Base-by-base conservation (phyloP, 2,329 filamentous ascomycete species). In the Periglandula ipomoeae region DNA sequence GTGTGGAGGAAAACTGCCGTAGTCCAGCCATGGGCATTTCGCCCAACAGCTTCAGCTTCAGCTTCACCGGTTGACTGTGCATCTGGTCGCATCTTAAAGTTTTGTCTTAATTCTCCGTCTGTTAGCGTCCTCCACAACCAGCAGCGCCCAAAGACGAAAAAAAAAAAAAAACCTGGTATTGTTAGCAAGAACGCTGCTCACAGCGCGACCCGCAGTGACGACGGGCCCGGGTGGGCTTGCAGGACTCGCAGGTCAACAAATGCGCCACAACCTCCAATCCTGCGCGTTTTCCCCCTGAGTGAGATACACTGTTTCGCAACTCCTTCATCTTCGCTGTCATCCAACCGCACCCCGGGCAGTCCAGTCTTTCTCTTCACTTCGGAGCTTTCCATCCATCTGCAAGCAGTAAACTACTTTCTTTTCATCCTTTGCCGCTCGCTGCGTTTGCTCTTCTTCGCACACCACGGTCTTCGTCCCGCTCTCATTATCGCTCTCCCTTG, bases 231-330 rank as follows among this genome's bases (percentile, higher is more conserved):
- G 39, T 23, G 17, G 15, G 3, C 35, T 38, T 38, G 10, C 3
- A 41, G 17, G 15, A 5, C 35, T 38, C 17, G 10, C 3, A 41
- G 39, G 22, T 20, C 37, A 38, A 19, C 37, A 19, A 3, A 41
- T 48, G 40, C 47, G 45, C 45, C 45, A 47, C 45, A 46, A 30
- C 46, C 20, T 48, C 30, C 17, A 20, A 49, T 40, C 41, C 26
- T 32, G 41, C 47, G 47, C 34, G 42, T 34, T 40, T 40, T 15
- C 15, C 26, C 41, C 35, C 24, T 40, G 47, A 45, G 35, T 11
- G 19, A 30, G 32, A 30, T 44, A 10, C 32, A 27, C 19, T 30
- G 40, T 49, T 40, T 40, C 40, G 41, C 47, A 44, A 34, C 47
- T 49, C 47, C 34, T 45, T 24, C 47, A 49, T 40, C 19, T 35